Conservation (phyloP, 345 rosid genomes). For the Noccaea caerulescens region DNA sequence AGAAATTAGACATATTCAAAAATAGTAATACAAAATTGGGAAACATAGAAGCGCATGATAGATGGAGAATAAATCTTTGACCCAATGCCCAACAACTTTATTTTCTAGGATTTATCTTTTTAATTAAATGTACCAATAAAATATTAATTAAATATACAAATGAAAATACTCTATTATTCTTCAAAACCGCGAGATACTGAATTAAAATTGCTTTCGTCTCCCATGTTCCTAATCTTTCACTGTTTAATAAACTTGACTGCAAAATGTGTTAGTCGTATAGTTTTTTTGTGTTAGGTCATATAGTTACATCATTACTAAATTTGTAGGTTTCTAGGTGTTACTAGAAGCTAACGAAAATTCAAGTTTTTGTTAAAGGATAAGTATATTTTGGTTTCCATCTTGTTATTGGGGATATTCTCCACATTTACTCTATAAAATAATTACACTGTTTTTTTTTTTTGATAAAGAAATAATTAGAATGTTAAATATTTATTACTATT, state of each 20-base stretch:
- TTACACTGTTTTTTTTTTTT: background rate
- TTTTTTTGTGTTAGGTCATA: too few species aligned
- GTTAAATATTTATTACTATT: background rate
- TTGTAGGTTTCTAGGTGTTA: background rate
- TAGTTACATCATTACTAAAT: background rate
- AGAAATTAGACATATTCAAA: conserved; percentile 19
- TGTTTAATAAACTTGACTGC: background rate
- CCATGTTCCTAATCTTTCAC: conserved; percentile 35
- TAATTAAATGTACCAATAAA: too few species aligned
- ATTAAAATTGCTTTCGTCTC: conserved; percentile 28
- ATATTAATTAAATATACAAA: conserved; percentile 8
- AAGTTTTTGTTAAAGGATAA: background rate
- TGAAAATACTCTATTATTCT: conserved; percentile 31
- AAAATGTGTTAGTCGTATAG: background rate
- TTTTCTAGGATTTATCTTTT: background rate
- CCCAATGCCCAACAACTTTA: conserved; percentile 31
- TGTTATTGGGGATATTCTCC: conserved; percentile 1
- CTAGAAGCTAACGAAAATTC: background rate
- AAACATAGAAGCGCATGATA: conserved; percentile 43
- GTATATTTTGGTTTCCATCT: background rate
- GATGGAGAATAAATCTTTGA: conserved; percentile 42
- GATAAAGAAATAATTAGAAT: background rate
- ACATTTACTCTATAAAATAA: background rate
- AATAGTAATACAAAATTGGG: conserved; percentile 21
- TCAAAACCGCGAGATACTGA: conserved; percentile 6